Conservation (phyloP, 2,329 filamentous ascomycete genomes). For the Fusarium anguioides region DNA sequence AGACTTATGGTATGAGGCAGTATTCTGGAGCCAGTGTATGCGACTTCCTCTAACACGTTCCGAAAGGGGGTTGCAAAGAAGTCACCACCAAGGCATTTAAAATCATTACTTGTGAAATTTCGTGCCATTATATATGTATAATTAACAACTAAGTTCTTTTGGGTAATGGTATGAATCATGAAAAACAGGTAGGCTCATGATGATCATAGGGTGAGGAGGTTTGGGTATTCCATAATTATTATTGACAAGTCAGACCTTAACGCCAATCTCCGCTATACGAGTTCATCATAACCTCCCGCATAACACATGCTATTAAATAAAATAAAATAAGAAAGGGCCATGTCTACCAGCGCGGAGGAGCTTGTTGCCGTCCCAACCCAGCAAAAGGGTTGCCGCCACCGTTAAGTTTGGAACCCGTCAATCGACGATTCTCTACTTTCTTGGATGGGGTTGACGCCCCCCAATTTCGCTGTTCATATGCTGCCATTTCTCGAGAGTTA, state of each 20-base stretch:
- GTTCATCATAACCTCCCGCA: neutral
- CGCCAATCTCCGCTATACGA: constrained; percentile 23
- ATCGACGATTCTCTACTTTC: constrained; percentile 46
- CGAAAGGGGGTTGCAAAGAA: neutral
- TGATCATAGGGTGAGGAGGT: neutral
- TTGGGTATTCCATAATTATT: constrained; percentile 7
- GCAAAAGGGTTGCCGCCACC: constrained; percentile 54
- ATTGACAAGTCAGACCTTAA: constrained; percentile 28
- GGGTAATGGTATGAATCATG: too few species aligned
- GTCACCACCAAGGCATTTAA: neutral
- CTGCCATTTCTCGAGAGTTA: constrained; percentile 72
- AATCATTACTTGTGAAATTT: neutral
- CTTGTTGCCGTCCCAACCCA: constrained; percentile 50
- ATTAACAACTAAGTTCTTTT: neutral
- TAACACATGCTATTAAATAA: constrained; percentile 8
- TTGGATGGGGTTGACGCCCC: constrained; percentile 57
- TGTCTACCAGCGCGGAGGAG: constrained; percentile 47
- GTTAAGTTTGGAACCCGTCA: constrained; percentile 38
- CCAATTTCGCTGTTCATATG: constrained; percentile 61
- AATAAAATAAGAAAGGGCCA: neutral
- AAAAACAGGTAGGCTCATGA: neutral
- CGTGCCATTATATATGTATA: neutral
- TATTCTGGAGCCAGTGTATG: neutral
- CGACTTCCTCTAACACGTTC: neutral
- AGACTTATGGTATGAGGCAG: too few species aligned